A percentile compares a stretch with the other conserved stretches of the same genome.
These are phyloP conservation scores for Corniculantispora saksenae DNA, from an alignment of 2,329 filamentous ascomycete species.

Conservation along the genomic window DNA sequence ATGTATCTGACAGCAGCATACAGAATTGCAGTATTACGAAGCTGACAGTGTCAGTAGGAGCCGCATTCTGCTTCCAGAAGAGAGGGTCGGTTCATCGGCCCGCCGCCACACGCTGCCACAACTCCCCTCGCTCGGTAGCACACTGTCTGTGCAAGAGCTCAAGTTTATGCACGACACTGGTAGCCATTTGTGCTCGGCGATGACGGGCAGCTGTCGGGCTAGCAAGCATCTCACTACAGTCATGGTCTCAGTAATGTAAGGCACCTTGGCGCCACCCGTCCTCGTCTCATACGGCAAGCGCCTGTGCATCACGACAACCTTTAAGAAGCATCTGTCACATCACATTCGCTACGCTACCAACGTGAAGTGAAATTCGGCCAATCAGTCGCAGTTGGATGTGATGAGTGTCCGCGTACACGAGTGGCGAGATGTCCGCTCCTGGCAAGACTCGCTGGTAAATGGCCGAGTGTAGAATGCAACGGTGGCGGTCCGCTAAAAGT, in stretches of 20 bases:
- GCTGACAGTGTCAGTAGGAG: neutral
- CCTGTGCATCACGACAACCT: neutral
- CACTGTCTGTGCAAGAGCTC: neutral
- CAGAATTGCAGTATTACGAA: neutral
- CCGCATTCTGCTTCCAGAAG: neutral
- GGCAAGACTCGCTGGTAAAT: neutral
- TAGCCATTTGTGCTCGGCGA: neutral
- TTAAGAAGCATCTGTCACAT: neutral
- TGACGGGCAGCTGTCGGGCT: neutral
- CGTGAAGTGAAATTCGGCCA: neutral
- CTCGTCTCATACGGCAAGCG: constrained; percentile 1
- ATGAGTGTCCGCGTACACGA: neutral
- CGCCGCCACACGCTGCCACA: neutral
- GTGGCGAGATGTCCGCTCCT: neutral
- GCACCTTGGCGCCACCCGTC: neutral
- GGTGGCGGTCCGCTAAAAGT: neutral
- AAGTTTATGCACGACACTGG: neutral
- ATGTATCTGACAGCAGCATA: neutral
- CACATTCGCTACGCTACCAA: too few species aligned
- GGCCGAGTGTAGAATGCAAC: neutral
- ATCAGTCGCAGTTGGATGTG: neutral
- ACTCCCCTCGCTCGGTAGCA: neutral
- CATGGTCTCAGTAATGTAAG: neutral
- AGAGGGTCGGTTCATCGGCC: neutral
- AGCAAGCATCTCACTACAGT: neutral